Evolutionary conservation across 306 rosid genomes (phyloP).

Genomic region (Cucumis melo): DNA sequence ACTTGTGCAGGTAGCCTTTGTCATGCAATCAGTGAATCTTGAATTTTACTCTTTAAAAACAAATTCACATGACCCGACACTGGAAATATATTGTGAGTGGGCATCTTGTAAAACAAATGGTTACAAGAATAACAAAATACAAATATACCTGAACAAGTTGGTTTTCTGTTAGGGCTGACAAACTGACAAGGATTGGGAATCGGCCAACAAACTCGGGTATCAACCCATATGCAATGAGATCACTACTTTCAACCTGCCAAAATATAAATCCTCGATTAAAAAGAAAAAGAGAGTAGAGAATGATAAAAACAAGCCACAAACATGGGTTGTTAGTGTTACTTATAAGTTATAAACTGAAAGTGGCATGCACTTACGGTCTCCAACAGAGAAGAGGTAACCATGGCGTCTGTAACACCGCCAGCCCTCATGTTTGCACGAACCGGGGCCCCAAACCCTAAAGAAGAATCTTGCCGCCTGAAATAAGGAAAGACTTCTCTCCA

Average conservation of each 20-base stretch:
- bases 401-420: slow-evolving; percentile 71
- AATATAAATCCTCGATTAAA: background rate
- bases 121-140: background rate
- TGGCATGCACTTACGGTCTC: slow-evolving; percentile 49
- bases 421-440: slow-evolving; percentile 84
- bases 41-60: background rate
- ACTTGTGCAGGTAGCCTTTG: background rate
- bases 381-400: slow-evolving; percentile 68
- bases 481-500: slow-evolving; percentile 3
- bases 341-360: slow-evolving; percentile 15
- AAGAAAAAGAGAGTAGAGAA: background rate
- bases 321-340: background rate
- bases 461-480: slow-evolving; percentile 83
- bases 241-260: slow-evolving; percentile 89
- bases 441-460: slow-evolving; percentile 96
- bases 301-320: background rate
- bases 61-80: background rate
- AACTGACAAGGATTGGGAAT: slow-evolving; percentile 87
- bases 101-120: background rate
- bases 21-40: background rate
- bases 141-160: slow-evolving; percentile 76
- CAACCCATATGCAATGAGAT: slow-evolving; percentile 85
- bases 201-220: slow-evolving; percentile 98
- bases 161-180: slow-evolving; percentile 74
- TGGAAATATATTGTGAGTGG: background rate